Evolutionary conservation across 768 basidiomycete species (phyloP).

Genomic region (Lactifluus pinguis): DNA sequence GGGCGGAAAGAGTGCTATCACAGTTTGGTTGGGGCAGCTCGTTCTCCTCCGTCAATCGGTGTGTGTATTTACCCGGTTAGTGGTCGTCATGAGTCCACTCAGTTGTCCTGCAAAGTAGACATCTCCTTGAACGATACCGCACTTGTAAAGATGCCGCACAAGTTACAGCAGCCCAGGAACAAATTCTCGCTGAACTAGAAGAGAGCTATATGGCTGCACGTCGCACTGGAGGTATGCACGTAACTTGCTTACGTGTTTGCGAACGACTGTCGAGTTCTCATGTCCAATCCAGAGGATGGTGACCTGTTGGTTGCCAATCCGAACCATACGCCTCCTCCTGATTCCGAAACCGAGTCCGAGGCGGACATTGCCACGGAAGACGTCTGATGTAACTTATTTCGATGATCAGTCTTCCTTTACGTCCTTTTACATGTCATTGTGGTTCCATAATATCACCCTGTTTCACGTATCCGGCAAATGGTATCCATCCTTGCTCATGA

Average conservation of each 20-base stretch:
- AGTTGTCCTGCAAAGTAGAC: slow-evolving; percentile 14
- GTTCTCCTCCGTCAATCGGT: slow-evolving; percentile 84
- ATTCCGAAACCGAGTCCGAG: background rate
- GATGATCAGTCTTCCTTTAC: slow-evolving; percentile 3
- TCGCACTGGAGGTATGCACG: slow-evolving; percentile 38
- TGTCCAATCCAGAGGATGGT: background rate
- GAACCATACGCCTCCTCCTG: slow-evolving; percentile 4
- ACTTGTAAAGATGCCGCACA: slow-evolving; percentile 58
- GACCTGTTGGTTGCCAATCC: slow-evolving; percentile 17
- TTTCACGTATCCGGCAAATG: background rate
- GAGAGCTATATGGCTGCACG: slow-evolving; percentile 50
- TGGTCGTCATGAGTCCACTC: background rate
- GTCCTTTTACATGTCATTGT: background rate
- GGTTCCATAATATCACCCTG: background rate
- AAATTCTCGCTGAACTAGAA: slow-evolving; percentile 62
- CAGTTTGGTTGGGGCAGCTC: slow-evolving; percentile 89
- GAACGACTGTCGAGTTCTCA: background rate
- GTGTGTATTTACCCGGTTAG: slow-evolving; percentile 18
- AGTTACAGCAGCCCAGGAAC: slow-evolving; percentile 51
- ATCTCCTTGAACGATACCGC: slow-evolving; percentile 58
- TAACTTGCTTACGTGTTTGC: background rate
- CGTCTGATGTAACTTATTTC: background rate
- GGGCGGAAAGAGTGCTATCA: slow-evolving; percentile 69
- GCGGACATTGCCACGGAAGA: background rate
- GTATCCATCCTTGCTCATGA: background rate